A percentile compares a stretch with the other conserved stretches of the same genome.
Evolutionary conservation across 495 filamentous ascomycete genomes (phyloP).

Genomic region (Lichina pygmaea): DNA sequence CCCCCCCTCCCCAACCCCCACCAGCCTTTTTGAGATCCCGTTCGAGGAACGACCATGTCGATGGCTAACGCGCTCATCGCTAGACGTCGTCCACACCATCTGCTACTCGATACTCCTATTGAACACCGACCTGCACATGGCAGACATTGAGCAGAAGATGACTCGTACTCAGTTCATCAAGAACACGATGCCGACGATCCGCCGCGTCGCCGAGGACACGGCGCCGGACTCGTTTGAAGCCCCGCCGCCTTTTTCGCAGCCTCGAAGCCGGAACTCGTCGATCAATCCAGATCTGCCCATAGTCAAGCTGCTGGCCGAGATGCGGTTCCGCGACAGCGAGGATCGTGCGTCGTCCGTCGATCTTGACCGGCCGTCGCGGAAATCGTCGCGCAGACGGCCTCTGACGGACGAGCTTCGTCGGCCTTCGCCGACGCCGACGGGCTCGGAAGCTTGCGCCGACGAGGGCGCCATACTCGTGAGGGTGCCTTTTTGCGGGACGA

Average conservation of each 20-base stretch:
- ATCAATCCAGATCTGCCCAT: not conserved
- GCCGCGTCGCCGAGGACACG: slow-evolving; percentile 42
- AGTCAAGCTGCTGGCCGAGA: not conserved
- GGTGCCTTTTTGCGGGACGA: slow-evolving; percentile 44
- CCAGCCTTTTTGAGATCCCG: not conserved
- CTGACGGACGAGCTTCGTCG: not conserved
- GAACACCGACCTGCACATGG: slow-evolving; percentile 87
- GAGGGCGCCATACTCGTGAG: slow-evolving; percentile 42
- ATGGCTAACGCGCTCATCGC: not conserved
- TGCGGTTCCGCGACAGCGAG: not conserved
- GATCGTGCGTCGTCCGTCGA: slow-evolving; percentile 11
- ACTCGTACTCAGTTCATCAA: slow-evolving; percentile 79
- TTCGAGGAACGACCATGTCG: not conserved
- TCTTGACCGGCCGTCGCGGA: slow-evolving; percentile 1
- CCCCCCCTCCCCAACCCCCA: not conserved
- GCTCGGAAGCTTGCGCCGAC: slow-evolving; percentile 10
- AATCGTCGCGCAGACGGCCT: not conserved
- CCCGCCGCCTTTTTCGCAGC: slow-evolving; percentile 14
- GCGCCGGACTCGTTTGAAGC: slow-evolving; percentile 27
- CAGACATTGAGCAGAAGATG: slow-evolving; percentile 92
- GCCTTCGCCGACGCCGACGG: slow-evolving; percentile 1
- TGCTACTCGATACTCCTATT: slow-evolving; percentile 86
- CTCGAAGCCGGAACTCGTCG: not conserved
- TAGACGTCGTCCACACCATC: slow-evolving; percentile 91
- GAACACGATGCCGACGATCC: slow-evolving; percentile 83